A percentile compares a stretch with the other conserved stretches of the same genome.
Evolutionary conservation across 306 rosid genomes (phyloP).

Genomic region (Senna siamea): DNA sequence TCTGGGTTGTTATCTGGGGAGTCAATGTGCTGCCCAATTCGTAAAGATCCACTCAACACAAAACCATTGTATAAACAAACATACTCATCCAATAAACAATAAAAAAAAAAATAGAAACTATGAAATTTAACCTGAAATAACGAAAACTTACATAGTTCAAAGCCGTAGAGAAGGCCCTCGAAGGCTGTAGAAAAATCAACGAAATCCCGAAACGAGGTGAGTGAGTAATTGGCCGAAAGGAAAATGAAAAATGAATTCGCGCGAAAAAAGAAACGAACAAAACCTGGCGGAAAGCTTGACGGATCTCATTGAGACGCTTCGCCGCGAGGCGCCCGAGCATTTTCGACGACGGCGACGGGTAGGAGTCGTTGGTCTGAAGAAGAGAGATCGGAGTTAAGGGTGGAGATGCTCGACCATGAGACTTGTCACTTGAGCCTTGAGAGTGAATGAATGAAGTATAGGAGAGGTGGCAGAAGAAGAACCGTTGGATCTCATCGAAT

Average conservation of each 20-base stretch:
- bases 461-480: conserved; percentile 4
- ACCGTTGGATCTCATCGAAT: conserved; percentile 1
- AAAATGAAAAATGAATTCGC: conserved; percentile 22
- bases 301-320: conserved; percentile 73
- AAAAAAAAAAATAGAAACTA: too few relatives aligned
- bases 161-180: conserved; percentile 85
- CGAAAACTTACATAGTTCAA: conserved; percentile 76
- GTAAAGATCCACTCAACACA: conserved; percentile 18
- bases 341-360: conserved; percentile 30
- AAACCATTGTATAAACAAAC: conserved; percentile 5
- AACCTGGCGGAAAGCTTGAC: conserved; percentile 86
- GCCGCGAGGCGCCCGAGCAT: conserved; percentile 90
- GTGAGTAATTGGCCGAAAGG: conserved; percentile 11
- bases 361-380: conserved; percentile 6
- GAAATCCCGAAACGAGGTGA: conserved; percentile 11
- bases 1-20: conserved; percentile 83
- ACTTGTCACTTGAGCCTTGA: neutral
- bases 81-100: neutral
- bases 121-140: neutral
- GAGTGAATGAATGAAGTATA: neutral
- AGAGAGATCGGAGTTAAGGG: conserved; percentile 30
- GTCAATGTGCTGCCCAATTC: conserved; percentile 71
- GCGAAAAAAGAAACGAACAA: neutral
- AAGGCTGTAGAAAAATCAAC: conserved; percentile 49
- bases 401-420: conserved; percentile 1